Evolutionary conservation across 2,329 filamentous ascomycete genomes (phyloP).

Genomic region (Monilinia fructicola): DNA sequence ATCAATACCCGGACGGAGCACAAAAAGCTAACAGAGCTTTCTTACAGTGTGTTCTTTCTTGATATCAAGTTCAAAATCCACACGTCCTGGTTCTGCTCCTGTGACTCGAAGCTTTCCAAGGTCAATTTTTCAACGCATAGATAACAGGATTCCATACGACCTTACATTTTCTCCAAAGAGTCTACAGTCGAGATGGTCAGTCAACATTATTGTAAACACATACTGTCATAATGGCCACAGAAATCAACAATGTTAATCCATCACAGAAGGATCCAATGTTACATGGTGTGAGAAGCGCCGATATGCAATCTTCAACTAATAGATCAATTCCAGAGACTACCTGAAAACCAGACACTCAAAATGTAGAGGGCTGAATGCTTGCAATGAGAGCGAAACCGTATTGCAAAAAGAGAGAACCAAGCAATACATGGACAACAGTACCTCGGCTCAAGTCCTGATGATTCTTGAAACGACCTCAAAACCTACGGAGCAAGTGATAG

Average conservation of each 20-base stretch:
- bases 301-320: background rate
- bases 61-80: conserved; percentile 76
- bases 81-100: conserved; percentile 62
- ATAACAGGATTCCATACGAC: background rate
- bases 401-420: background rate
- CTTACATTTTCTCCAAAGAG: conserved; percentile 41
- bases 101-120: conserved; percentile 62
- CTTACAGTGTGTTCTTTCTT: conserved; percentile 71
- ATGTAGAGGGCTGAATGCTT: background rate
- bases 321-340: conserved; percentile 9
- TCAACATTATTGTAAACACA: background rate
- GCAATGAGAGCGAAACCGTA: background rate
- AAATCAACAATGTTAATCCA: background rate
- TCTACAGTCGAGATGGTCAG: conserved; percentile 29
- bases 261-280: background rate
- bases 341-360: background rate
- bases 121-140: conserved; percentile 5
- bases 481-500: conserved; percentile 55
- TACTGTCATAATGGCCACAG: background rate
- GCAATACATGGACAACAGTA: conserved; percentile 46
- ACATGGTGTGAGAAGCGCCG: background rate
- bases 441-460: conserved; percentile 88
- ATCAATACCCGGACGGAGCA: conserved; percentile 2
- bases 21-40: background rate
- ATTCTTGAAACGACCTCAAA: conserved; percentile 71